phyloP scores from a whole-genome alignment of 192 early-diverging fungal species.

The Coemansia sp. region DNA sequence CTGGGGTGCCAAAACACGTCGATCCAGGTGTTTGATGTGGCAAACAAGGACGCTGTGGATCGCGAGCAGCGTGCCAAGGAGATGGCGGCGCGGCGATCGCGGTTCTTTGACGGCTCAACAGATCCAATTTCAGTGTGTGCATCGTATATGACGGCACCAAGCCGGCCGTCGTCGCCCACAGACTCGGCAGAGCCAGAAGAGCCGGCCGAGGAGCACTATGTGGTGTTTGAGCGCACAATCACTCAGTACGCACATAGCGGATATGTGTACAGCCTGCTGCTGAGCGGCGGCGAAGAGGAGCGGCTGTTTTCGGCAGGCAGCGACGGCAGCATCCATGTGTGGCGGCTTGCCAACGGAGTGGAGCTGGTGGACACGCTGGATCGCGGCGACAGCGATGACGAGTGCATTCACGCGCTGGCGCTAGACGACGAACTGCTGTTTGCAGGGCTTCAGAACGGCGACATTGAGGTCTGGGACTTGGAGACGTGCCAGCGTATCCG shows the following conservation, averaged over 20 bases:
- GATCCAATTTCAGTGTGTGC: constrained; percentile 17
- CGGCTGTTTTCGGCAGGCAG: constrained; percentile 57
- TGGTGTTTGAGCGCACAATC: constrained; percentile 57
- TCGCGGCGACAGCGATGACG: constrained; percentile 37
- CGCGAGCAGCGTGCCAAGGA: constrained; percentile 8
- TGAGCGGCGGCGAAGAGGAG: constrained; percentile 12
- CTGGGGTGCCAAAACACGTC: constrained; percentile 77
- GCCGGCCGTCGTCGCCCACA: constrained; percentile 11
- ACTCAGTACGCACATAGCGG: constrained; percentile 66
- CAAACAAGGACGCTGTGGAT: constrained; percentile 3
- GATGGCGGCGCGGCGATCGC: constrained; percentile 18
- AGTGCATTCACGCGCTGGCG: constrained; percentile 60
- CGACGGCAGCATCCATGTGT: constrained; percentile 64
- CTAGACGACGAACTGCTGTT: constrained; percentile 67
- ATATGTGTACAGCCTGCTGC: constrained; percentile 63
- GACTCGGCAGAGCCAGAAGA: constrained; percentile 11
- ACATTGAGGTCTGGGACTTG: constrained; percentile 70
- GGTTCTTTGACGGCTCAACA: constrained; percentile 35
- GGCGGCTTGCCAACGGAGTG: constrained; percentile 17
- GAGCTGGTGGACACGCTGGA: constrained; percentile 21
- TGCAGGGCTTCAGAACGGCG: constrained; percentile 70
- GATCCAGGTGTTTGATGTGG: constrained; percentile 57
- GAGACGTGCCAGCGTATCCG: constrained; percentile 61
- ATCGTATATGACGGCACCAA: neutral
- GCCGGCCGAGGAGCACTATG: constrained; percentile 41